Evolutionary conservation across 2,329 filamentous ascomycete species (phyloP).

Genomic region (Xylariaceae sp.): DNA sequence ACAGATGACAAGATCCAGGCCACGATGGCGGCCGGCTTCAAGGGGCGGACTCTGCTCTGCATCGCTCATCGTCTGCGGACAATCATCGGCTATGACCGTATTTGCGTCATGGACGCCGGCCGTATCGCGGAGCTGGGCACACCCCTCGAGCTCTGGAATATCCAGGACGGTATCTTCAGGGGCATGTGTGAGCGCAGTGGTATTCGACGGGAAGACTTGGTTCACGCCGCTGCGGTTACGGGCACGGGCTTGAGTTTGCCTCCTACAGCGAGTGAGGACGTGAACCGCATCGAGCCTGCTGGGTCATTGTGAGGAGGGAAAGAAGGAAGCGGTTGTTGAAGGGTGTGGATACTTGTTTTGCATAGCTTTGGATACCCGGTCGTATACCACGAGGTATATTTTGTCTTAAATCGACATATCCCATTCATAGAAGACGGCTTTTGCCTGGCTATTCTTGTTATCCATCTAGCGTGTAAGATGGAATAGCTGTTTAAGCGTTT

Average conservation of each 20-base stretch:
- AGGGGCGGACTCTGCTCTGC: slow-evolving; percentile 80
- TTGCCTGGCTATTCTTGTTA: too few species aligned
- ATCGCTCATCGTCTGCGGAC: slow-evolving; percentile 91
- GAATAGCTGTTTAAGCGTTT: too few species aligned
- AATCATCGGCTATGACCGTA: slow-evolving; percentile 89
- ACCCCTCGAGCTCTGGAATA: slow-evolving; percentile 64
- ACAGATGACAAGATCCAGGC: slow-evolving; percentile 93
- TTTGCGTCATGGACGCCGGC: slow-evolving; percentile 93
- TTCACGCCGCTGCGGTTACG: neutral
- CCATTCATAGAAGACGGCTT: too few species aligned
- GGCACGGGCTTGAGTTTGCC: neutral
- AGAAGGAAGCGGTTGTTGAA: too few species aligned
- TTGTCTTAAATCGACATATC: too few species aligned
- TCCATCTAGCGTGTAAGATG: too few species aligned
- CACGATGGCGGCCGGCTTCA: slow-evolving; percentile 80
- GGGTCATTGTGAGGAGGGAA: neutral
- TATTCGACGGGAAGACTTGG: slow-evolving; percentile 57
- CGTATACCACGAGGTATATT: too few species aligned
- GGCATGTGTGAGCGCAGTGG: slow-evolving; percentile 86
- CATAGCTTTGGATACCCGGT: too few species aligned
- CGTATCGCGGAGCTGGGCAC: slow-evolving; percentile 79
- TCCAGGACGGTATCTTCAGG: slow-evolving; percentile 68
- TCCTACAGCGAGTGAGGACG: neutral
- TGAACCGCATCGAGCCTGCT: slow-evolving; percentile 3
- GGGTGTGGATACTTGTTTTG: too few species aligned